Evolutionary conservation across 768 basidiomycete genomes (phyloP), one percentile per base, ranked within the genome.

Genomic region (Dendrothele bispora): DNA sequence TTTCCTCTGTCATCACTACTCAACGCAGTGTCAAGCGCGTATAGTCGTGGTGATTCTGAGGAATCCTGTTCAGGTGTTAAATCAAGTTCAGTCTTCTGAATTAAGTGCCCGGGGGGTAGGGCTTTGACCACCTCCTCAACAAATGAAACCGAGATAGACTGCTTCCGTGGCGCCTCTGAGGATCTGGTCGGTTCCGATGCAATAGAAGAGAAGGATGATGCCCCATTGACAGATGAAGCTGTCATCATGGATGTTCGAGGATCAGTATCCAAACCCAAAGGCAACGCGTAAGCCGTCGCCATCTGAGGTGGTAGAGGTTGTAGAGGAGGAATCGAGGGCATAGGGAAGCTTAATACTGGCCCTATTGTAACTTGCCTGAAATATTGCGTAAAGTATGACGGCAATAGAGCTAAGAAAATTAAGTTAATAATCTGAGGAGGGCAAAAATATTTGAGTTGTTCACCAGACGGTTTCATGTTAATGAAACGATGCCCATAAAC

Each of bases 401-500:
- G 85, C 39, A 88, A 66, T 40, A 86, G 69, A 48, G 86, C 86
- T 86, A 53, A 26, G 28, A 30, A 30, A 42, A 21, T 27, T 28
- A 48, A 26, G 38, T 26, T n/a, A 48, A 50, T 42, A 38, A 17
- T 35, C 18, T 20, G 14, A 35, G 11, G 37, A 18, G 22, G 22
- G 18, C 22, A 21, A 11, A 10, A 37, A 5, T n/a, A 8, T 29
- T 7, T 3, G 25, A 61, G 76, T 18, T 32, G 27, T 28, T 57
- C 59, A 83, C 86, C 80, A 50, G 82, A 83, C 21, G 87, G 87
- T 48, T 73, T 80, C 53, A 77, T 67, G 58, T 88, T 88, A 55
- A 89, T 83, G 55, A 88, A 88, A 5, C 86, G 77, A 51, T 77
- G 78, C 55, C 83, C 81, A 57, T 83, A 88, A 30, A 88, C 79